phyloP scores from a whole-genome alignment of 108 stramenopile genomes.

The Cyclotella distinguenda region DNA sequence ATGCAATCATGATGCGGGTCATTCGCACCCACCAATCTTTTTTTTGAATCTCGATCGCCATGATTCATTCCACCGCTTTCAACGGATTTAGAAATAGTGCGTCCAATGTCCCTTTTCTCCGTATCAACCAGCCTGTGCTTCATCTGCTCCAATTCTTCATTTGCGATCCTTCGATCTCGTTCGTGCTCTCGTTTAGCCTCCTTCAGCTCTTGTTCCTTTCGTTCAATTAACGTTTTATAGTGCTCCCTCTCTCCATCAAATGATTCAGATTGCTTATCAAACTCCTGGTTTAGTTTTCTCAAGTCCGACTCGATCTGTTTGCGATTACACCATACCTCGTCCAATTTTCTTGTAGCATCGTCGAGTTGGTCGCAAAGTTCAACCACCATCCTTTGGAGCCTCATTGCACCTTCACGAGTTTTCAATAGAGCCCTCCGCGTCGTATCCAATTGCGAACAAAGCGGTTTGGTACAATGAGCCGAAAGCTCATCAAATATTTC shows the following conservation, averaged over 20 bases:
- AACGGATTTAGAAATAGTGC: too few species aligned
- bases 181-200: slow-evolving; percentile 10
- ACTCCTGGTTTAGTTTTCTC: slow-evolving; percentile 19
- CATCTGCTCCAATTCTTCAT: slow-evolving; percentile 5
- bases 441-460: slow-evolving; percentile 24
- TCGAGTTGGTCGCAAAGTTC: slow-evolving; percentile 25
- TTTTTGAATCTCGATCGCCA: too few species aligned
- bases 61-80: too few species aligned
- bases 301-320: slow-evolving; percentile 20
- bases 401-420: slow-evolving; percentile 25
- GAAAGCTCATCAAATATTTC: slow-evolving; percentile 26
- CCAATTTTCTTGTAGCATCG: slow-evolving; percentile 10
- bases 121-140: background rate
- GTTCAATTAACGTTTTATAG: slow-evolving; percentile 4
- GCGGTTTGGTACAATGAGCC: slow-evolving; percentile 9
- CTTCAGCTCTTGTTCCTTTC: slow-evolving; percentile 19
- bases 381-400: slow-evolving; percentile 33
- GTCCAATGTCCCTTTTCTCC: background rate
- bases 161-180: too few species aligned
- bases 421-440: slow-evolving; percentile 22
- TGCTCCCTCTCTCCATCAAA: slow-evolving; percentile 31
- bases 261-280: slow-evolving; percentile 23
- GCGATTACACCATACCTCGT: slow-evolving; percentile 12
- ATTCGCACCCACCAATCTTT: too few species aligned
- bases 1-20: too few species aligned